A percentile compares a stretch with the other conserved stretches of the same genome.
Conservation (phyloP, 108 stramenopile genomes). For the Nitzschia inconspicua region DNA sequence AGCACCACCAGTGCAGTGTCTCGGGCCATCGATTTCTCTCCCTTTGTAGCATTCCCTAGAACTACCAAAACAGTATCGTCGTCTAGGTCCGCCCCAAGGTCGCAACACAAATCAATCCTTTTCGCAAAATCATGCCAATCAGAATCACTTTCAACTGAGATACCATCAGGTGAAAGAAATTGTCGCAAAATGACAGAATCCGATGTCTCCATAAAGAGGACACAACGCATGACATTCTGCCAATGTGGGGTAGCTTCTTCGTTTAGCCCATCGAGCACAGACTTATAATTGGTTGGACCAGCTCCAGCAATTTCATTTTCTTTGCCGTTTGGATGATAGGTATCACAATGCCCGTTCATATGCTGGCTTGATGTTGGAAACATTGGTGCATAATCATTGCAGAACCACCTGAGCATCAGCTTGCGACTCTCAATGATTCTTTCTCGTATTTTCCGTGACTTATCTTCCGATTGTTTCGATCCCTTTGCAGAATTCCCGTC, state of each 20-base stretch:
- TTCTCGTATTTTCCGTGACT: neutral
- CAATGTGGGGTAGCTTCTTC: constrained; percentile 19
- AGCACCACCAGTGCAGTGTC: constrained; percentile 45
- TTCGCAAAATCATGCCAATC: constrained; percentile 32
- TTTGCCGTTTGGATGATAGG: neutral
- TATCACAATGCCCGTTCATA: neutral
- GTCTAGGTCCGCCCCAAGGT: constrained; percentile 55
- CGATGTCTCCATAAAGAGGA: constrained; percentile 53
- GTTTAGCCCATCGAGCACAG: constrained; percentile 34
- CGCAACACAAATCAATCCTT: constrained; percentile 37
- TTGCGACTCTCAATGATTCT: constrained; percentile 16
- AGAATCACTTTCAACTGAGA: constrained; percentile 4
- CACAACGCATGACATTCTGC: constrained; percentile 39
- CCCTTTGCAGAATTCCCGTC: constrained; percentile 4
- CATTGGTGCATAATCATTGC: constrained; percentile 42
- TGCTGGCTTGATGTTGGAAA: neutral
- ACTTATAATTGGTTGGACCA: constrained; percentile 44
- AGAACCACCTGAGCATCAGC: constrained; percentile 52
- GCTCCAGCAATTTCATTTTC: constrained; percentile 36
- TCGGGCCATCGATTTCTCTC: neutral
- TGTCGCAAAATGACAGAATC: constrained; percentile 35
- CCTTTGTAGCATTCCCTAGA: constrained; percentile 16
- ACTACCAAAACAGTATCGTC: constrained; percentile 64
- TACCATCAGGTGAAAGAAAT: constrained; percentile 25
- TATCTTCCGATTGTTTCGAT: constrained; percentile 3